A percentile compares a stretch with the other conserved stretches of the same genome.
Evolutionary conservation across 768 basidiomycete species (phyloP).

Genomic region (Xerocomus spinulosus): DNA sequence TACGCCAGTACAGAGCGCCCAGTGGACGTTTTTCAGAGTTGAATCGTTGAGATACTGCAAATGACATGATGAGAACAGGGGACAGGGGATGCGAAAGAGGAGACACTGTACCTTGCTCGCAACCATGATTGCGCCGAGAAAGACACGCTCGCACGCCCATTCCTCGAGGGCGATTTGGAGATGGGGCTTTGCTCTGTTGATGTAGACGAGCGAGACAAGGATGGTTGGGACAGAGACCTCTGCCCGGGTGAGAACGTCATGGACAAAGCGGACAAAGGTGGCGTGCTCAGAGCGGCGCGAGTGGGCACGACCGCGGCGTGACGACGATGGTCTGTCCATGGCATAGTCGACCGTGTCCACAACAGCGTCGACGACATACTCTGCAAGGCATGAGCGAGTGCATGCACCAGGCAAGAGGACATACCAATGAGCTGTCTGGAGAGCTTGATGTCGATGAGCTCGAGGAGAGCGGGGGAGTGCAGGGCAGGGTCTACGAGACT

Average conservation of each 20-base stretch:
- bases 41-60: conserved; percentile 80
- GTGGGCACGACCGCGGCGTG: conserved; percentile 44
- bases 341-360: conserved; percentile 73
- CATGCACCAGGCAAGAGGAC: conserved; percentile 22
- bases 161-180: conserved; percentile 77
- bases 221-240: conserved; percentile 69
- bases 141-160: conserved; percentile 87
- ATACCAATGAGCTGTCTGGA: conserved; percentile 59
- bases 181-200: conserved; percentile 71
- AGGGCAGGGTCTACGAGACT: conserved; percentile 58
- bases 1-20: conserved; percentile 80
- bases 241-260: conserved; percentile 64
- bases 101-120: conserved; percentile 65
- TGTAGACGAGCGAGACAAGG: conserved; percentile 70
- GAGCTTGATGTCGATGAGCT: conserved; percentile 65
- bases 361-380: conserved; percentile 65
- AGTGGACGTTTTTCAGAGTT: conserved; percentile 86
- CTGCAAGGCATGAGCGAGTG: conserved; percentile 33
- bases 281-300: conserved; percentile 48
- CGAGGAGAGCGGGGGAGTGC: conserved; percentile 62
- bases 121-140: conserved; percentile 83
- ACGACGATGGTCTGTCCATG: conserved; percentile 61
- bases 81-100: conserved; percentile 19
- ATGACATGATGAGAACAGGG: conserved; percentile 5
- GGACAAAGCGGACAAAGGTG: conserved; percentile 61